A percentile compares a stretch with the other conserved stretches of the same genome.
These are phyloP conservation scores for Pinus tabuliformis DNA, from an alignment of 75 land plant species.

Conservation along the genomic window DNA sequence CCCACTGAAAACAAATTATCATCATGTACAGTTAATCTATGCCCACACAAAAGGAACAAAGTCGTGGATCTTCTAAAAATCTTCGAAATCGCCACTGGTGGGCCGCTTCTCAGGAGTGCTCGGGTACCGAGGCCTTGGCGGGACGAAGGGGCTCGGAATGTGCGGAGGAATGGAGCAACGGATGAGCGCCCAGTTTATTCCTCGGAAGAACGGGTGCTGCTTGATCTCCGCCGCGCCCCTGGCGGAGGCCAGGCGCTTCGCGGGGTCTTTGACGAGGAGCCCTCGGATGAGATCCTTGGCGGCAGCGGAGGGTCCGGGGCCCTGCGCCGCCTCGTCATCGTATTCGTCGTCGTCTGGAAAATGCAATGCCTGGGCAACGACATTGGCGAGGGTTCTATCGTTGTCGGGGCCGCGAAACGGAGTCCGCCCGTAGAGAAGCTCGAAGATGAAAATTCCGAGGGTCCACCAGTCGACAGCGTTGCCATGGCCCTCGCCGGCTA, in stretches of 20 bases:
- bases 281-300: constrained; percentile 55
- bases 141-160: constrained; percentile 36
- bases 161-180: constrained; percentile 61
- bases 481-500: constrained; percentile 43
- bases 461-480: constrained; percentile 57
- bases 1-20: too few relatives aligned
- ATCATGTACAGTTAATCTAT: too few relatives aligned
- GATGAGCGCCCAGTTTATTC: constrained; percentile 76
- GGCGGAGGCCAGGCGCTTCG: constrained; percentile 46
- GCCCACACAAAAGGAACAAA: too few relatives aligned
- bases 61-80: too few relatives aligned
- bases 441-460: constrained; percentile 39
- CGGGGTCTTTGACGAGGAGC: constrained; percentile 61
- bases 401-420: constrained; percentile 45
- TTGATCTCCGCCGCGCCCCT: constrained; percentile 66
- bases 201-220: constrained; percentile 65
- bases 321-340: not conserved
- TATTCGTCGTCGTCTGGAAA: constrained; percentile 19
- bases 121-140: not conserved
- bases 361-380: constrained; percentile 26
- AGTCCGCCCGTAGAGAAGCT: constrained; percentile 42
- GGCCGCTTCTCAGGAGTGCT: not conserved
- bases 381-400: constrained; percentile 27
- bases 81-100: too few relatives aligned
- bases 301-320: constrained; percentile 9